Evolutionary conservation across 2,329 filamentous ascomycete genomes (phyloP), one percentile per base, ranked within the genome.

Genomic region (Alternaria sp.): DNA sequence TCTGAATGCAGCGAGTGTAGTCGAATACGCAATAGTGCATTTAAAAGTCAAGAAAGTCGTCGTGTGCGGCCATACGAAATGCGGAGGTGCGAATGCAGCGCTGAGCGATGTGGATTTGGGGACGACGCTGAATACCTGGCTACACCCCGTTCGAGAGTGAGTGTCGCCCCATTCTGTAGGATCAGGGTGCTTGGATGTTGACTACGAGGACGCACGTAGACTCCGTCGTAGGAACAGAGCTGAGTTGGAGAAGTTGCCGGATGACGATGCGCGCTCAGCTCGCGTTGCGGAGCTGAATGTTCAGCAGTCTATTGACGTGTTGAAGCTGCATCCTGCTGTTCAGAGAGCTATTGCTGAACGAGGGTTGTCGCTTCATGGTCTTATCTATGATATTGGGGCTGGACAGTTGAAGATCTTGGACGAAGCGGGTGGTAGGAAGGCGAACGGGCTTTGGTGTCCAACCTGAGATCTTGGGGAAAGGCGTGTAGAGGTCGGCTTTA

Each of bases 241-340:
- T 5, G 75, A 83, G 50, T 77, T 88, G 51, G 79, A 82, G 62
- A 77, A 76, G 36, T 72, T 87, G 45, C 58, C 67, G 31, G 65
- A 74, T 37, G 72, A 74, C 36, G 79, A 82, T 52, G 82, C 83
- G 48, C 83, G 85, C 48, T 82, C 82, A 1, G 77, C 85, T 10
- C 86, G 86, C 65, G 79, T 96, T 61, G 89, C 89, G 5, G 90
- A 94, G 80, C 79, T 93, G 70, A 95, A 95, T 74, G 90, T 96
- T 17, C 81, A 87, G 66, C 81, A 84, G 33, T 89, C 90, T 24
- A 82, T 94, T 58, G 81, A 87, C 66, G 84, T 86, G 21, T 78
- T 95, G 56, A 85, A 88, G 80, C 83, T 86, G 72, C 93, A 92
- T 77, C 81, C 83, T 49, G 84, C 85, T 24, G 84, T 96, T 29